Evolutionary conservation across 2,329 filamentous ascomycete genomes (phyloP), one percentile per base, ranked within the genome.

Genomic region (Talaromyces islandicus): DNA sequence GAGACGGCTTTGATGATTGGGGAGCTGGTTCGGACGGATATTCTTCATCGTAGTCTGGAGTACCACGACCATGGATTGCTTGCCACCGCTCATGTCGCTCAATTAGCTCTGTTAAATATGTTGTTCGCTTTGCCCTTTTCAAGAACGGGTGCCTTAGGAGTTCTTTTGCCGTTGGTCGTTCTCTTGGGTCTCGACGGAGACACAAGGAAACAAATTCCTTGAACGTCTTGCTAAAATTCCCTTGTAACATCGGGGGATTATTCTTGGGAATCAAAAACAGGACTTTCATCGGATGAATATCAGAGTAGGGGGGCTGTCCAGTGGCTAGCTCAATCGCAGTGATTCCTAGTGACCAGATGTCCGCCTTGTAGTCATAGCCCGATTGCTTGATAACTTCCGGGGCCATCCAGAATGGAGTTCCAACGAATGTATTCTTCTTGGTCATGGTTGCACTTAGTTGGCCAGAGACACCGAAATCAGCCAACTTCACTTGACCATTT

Each of bases 401-500:
- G 2, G 94, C 93, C 93, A 99, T 99, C 94, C 94, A 99, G 73
- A 97, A 99, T 1, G 94, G 93, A 0, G 93, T 97, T 35, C 94
- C 94, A 32, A 99, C 93, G 74, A 97, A 99, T 0, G 93, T 97
- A 73, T 97, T 97, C 80, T 97, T 97, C 82, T 97, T 97, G 64
- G 93, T 97, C 92, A 97, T 97, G 55, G 93, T 99, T 7, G 93
- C 93, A 10, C 93, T 95, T 24, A 97, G 83, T 77, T 97, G 94
- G 29, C 93, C 93, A 1, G 93, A 97, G 7, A 99, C 94, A 61
- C 93, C 93, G 77, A 99, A 99, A 73, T 99, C 93, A 14, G 93
- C 93, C 60, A 97, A 81, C 75, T 99, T 99, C 67, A 99, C 93
- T 77, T 97, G 94, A 2, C 94, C 94, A 71, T 89, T 96, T 55